Evolutionary conservation across 2,329 filamentous ascomycete genomes (phyloP).

Genomic region (Monosporascus sp.): DNA sequence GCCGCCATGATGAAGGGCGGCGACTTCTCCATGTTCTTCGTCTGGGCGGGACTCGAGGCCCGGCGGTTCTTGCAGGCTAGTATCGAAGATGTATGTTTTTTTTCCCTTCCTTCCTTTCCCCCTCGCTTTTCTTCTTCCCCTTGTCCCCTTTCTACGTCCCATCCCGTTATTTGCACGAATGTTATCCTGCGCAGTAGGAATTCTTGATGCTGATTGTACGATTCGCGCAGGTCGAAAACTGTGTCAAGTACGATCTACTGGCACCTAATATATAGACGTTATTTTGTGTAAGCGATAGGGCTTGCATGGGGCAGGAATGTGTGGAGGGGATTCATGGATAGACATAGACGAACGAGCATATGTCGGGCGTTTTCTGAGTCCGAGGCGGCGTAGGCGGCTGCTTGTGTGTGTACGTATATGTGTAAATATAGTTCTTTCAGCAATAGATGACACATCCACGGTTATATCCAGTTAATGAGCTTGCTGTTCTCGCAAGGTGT

Average conservation of each 20-base stretch:
- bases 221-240: conserved; percentile 63
- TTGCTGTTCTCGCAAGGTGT: neutral
- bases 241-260: conserved; percentile 84
- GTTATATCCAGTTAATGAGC: too few relatives aligned
- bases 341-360: neutral
- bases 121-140: neutral
- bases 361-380: neutral
- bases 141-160: neutral
- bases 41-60: conserved; percentile 89
- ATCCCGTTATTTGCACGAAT: neutral
- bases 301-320: neutral
- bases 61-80: conserved; percentile 85
- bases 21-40: conserved; percentile 79
- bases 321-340: neutral
- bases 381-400: neutral
- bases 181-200: neutral
- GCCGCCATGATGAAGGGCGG: conserved; percentile 64
- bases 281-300: neutral
- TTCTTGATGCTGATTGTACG: neutral
- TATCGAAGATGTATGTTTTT: conserved; percentile 68
- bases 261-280: conserved; percentile 72
- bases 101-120: conserved; percentile 3
- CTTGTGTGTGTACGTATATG: neutral
- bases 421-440: neutral
- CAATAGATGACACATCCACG: too few relatives aligned